Percentiles rank a stretch among this genome's conserved stretches.
phyloP scores from a whole-genome alignment of 2,329 filamentous ascomycete species.

The Dactylonectria macrodidyma region DNA sequence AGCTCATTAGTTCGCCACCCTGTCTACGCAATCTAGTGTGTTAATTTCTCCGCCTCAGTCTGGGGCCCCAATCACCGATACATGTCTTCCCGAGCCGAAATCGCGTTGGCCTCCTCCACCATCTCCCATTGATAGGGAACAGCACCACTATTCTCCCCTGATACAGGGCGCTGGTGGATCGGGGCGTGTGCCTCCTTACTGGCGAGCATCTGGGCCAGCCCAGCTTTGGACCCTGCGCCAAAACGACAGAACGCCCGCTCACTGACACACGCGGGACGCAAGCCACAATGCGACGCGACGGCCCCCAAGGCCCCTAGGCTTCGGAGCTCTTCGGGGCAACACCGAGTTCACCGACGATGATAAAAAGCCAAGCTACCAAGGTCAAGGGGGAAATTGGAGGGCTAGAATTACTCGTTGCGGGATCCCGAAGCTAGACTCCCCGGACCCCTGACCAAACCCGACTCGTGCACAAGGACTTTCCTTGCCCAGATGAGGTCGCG shows the following conservation, averaged over 20 bases:
- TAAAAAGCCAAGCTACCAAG: constrained; percentile 16
- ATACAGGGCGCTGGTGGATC: constrained; percentile 11
- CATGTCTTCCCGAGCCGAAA: constrained; percentile 36
- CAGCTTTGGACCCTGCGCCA: constrained; percentile 29
- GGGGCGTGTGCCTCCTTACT: constrained; percentile 18
- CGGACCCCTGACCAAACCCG: constrained; percentile 2
- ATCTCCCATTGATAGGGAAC: constrained; percentile 23
- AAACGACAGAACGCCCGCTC: constrained; percentile 24
- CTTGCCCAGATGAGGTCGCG: constrained; percentile 1
- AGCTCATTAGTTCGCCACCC: constrained; percentile 19
- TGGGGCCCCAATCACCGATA: constrained; percentile 22
- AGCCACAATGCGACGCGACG: constrained; percentile 14
- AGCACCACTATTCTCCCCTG: neutral
- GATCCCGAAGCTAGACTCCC: constrained; percentile 7
- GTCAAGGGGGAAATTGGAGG: constrained; percentile 24
- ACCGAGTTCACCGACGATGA: constrained; percentile 3
- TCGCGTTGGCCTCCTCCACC: constrained; percentile 24
- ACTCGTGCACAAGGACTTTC: neutral
- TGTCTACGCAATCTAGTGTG: too few relatives aligned
- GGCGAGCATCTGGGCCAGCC: constrained; percentile 6
- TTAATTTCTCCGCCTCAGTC: constrained; percentile 21
- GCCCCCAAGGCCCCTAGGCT: neutral
- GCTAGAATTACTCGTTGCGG: neutral
- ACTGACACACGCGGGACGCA: constrained; percentile 21
- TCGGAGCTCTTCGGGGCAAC: constrained; percentile 9